Base-by-base conservation (phyloP, 208 protist genomes). In the Phytomonas francai region DNA sequence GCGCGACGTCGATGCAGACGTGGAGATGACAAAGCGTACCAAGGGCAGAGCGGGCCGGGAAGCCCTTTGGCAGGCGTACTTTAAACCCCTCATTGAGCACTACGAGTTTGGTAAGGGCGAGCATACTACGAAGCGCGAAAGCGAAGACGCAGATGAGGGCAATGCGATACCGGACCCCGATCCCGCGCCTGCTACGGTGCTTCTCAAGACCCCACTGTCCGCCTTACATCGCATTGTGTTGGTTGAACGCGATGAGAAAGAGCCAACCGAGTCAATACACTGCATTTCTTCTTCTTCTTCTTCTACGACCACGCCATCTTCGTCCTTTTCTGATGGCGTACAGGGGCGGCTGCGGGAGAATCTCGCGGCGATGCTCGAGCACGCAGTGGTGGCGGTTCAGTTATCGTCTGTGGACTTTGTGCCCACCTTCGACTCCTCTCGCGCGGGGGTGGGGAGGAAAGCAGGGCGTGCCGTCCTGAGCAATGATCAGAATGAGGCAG, bases 301-400 rank as follows among this genome's bases (percentile, higher is more conserved):
- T 39, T 39, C 34, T 39, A 12, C 34, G 34, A 39, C 3, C 34
- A 3, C 34, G 9, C 9, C 34, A 3, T 39, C 34, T 9, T 9
- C 34, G 34, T 39, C 22, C 11, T 9, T 65, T 25, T 28, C 11
- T 3, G 12, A 65, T 28, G 34, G 25, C 33, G 61, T 9, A 19
- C 30, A 14, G 32, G 14, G 19, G 29, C 61, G 81, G 58, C 67
- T 67, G 29, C 71, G 75, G 33, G 73, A 71, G 9, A 63, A 82
- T 42, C 72, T 92, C 34, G 87, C 79, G 11, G 84, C 84, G 1
- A 61, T 76, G 33, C 77, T 95, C 49, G 85, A 91, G 71, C 85
- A 84, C 59, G 75, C 73, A 34, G 83, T 92, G 3, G 89, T 95
- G 14, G 89, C 84, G 3, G 73, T 95, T 9, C 83, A 88, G 32